These are phyloP conservation scores for Wickerhamomyces sp. DNA, from an alignment of 1,139 yeast species.

Conservation along the genomic window DNA sequence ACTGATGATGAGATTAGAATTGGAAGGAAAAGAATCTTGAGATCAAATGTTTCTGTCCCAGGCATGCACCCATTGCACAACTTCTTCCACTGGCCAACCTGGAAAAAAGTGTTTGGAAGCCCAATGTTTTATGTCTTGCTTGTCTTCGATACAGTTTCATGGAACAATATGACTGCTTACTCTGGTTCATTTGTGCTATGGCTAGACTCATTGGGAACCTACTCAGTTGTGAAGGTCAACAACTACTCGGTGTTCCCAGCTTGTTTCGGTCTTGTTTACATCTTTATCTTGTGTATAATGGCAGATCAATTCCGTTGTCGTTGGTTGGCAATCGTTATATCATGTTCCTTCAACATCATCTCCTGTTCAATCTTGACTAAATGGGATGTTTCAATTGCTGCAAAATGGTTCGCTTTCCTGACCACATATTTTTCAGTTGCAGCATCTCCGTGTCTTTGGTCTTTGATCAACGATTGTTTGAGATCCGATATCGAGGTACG, in stretches of 20 bases:
- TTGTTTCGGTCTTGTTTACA: constrained; percentile 29
- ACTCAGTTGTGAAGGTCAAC: constrained; percentile 28
- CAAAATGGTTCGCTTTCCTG: constrained; percentile 31
- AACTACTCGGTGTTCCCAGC: constrained; percentile 29
- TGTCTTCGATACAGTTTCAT: constrained; percentile 46
- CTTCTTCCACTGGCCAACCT: constrained; percentile 29
- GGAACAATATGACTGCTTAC: constrained; percentile 43
- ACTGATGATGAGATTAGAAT: constrained; percentile 33
- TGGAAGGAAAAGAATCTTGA: constrained; percentile 19
- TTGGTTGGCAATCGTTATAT: constrained; percentile 30
- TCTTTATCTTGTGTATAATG: constrained; percentile 27
- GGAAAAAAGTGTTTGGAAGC: constrained; percentile 40
- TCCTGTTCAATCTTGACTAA: background rate
- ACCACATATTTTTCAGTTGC: constrained; percentile 29
- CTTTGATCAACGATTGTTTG: constrained; percentile 28
- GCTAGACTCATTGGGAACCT: constrained; percentile 27
- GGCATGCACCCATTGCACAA: constrained; percentile 34
- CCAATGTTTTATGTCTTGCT: constrained; percentile 46
- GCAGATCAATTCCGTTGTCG: constrained; percentile 25
- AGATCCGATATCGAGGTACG: constrained; percentile 30
- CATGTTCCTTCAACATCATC: background rate
- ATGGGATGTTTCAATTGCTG: constrained; percentile 20
- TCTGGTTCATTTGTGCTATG: constrained; percentile 27
- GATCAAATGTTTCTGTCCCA: constrained; percentile 42
- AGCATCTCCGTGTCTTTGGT: constrained; percentile 30